Evolutionary conservation across 2,329 filamentous ascomycete species (phyloP), one percentile per base, ranked within the genome.

Genomic region (Helminthosporium solani): DNA sequence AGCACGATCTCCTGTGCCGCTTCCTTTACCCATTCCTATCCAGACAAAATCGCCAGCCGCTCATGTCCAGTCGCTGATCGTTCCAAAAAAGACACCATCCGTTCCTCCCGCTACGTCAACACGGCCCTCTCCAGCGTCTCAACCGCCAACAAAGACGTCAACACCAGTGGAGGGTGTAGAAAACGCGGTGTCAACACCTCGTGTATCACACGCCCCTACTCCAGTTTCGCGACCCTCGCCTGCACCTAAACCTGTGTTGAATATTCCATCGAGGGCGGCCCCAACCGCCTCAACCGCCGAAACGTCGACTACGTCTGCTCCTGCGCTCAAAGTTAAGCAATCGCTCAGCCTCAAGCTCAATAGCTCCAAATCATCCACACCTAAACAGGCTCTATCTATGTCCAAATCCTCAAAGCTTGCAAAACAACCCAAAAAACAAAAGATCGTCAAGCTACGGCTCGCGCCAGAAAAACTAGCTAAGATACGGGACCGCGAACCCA

Each of bases 261-360:
- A 31, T 12, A 12, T 31, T 31, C 14, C 28, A 11, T 44, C 47
- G 30, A 43, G 40, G 18, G 34, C 31, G 7, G 25, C 38, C 14
- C 33, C 47, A 3, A 31, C 28, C 8, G 28, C 28, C 14, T 14
- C 28, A 25, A 9, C 5, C 5, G 6, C 9, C 28, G 28, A 27
- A 27, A 12, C 41, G 15, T 40, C 45, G 30, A 20, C 50, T 38
- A 46, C 45, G 15, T 46, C 54, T 11, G 27, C 47, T 3, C 53
- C 54, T 6, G 23, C 43, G 25, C 43, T 54, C 14, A 37, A 47
- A 15, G 39, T 49, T 14, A 21, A 36, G 12, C 37, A 53, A 35
- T 46, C 40, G 27, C 19, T 63, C 27, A 65, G 63, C 39, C 59
- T 65, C 45, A 60, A 58, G 40, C 61, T 20, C 58, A 61, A 34